phyloP scores from a whole-genome alignment of 805 yeast genomes.

The Zygosaccharomyces rouxii region DNA sequence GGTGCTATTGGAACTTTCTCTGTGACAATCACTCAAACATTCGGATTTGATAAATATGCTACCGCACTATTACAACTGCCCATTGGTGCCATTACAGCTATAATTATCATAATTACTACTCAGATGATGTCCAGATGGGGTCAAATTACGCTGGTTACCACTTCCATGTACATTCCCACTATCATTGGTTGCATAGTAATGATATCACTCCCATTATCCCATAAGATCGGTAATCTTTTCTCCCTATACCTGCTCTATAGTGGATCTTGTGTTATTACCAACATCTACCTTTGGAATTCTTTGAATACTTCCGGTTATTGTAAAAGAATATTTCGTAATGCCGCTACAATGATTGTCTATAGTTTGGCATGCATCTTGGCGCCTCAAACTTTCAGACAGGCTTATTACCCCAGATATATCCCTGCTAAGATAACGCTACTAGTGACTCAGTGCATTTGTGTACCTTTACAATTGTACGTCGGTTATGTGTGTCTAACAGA shows the following conservation, averaged over 20 bases:
- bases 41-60: constrained; percentile 44
- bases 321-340: constrained; percentile 51
- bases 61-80: constrained; percentile 55
- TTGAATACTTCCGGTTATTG: constrained; percentile 62
- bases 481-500: constrained; percentile 45
- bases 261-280: constrained; percentile 53
- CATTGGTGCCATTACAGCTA: constrained; percentile 47
- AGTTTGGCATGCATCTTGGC: constrained; percentile 57
- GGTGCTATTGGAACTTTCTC: constrained; percentile 53
- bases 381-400: constrained; percentile 54
- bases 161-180: constrained; percentile 43
- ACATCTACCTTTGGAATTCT: constrained; percentile 57
- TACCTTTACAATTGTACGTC: constrained; percentile 42
- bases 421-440: constrained; percentile 57
- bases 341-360: constrained; percentile 52
- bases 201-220: constrained; percentile 34
- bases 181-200: constrained; percentile 48
- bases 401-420: constrained; percentile 48
- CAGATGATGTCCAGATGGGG: constrained; percentile 38
- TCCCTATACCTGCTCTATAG: constrained; percentile 50
- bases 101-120: constrained; percentile 39
- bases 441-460: constrained; percentile 45
- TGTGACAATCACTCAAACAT: constrained; percentile 47
- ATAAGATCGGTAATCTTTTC: constrained; percentile 44
- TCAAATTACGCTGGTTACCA: constrained; percentile 36